phyloP scores from a whole-genome alignment of 2,329 filamentous ascomycete species.

The Cladosporium austrohemisphaericum region DNA sequence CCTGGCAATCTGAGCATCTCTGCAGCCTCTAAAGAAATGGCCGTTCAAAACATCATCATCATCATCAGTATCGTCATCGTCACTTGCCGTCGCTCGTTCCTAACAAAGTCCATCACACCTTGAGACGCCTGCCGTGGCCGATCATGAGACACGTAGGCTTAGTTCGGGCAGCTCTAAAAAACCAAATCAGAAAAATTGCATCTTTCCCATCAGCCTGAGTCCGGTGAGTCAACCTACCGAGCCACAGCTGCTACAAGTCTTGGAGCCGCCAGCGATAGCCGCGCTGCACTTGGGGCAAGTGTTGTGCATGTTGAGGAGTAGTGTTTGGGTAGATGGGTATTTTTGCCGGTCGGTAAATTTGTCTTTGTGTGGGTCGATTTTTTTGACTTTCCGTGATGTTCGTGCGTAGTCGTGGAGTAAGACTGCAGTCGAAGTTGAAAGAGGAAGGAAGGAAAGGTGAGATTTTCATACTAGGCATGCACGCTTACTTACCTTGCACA shows the following conservation, averaged over 20 bases:
- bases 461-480: no score
- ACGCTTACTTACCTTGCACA: no score
- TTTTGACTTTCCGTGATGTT: not conserved
- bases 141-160: slow-evolving; percentile 11
- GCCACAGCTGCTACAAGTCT: slow-evolving; percentile 33
- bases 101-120: no score
- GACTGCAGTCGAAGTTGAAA: slow-evolving; percentile 10
- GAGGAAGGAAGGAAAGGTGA: slow-evolving; percentile 1
- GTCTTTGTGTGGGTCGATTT: not conserved
- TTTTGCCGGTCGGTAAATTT: not conserved
- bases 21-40: no score
- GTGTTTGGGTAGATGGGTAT: not conserved
- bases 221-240: slow-evolving; percentile 22
- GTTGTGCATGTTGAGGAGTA: slow-evolving; percentile 8
- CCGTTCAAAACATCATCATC: no score
- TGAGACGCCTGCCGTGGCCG: no score
- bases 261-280: slow-evolving; percentile 25
- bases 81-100: no score
- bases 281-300: slow-evolving; percentile 34
- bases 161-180: slow-evolving; percentile 28
- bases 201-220: not conserved
- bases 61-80: no score
- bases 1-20: no score
- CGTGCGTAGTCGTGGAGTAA: not conserved
- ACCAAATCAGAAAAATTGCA: not conserved